Conservation (phyloP, 257 asterid genomes). For the Solanum appendiculatum region DNA sequence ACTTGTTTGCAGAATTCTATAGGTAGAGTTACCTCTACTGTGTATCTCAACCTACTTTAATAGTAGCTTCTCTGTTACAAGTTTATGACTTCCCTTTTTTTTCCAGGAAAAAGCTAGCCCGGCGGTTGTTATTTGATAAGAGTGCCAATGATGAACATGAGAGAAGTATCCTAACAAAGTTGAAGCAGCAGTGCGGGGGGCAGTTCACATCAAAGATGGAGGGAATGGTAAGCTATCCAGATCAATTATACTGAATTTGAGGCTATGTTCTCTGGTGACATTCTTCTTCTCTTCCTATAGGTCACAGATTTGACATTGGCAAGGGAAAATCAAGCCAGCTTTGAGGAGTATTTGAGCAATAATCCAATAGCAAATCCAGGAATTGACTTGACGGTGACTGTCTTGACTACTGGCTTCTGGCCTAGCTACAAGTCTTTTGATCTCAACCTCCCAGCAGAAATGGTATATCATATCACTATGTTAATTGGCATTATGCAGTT, state of each 20-base stretch:
- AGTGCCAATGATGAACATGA: constrained; percentile 99
- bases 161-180: constrained; percentile 86
- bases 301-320: constrained; percentile 96
- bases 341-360: constrained; percentile 76
- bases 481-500: neutral
- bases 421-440: constrained; percentile 97
- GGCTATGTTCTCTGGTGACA: neutral
- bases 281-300: constrained; percentile 26
- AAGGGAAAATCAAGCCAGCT: constrained; percentile 80
- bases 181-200: constrained; percentile 99
- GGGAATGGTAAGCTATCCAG: constrained; percentile 76
- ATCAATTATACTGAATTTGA: neutral
- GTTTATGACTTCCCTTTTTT: neutral
- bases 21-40: constrained; percentile 31
- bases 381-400: constrained; percentile 92
- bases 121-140: constrained; percentile 89
- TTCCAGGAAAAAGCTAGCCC: constrained; percentile 91
- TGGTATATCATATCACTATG: constrained; percentile 37
- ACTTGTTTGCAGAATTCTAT: constrained; percentile 96
- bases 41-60: neutral
- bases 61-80: neutral
- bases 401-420: constrained; percentile 98
- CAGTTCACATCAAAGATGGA: constrained; percentile 99
- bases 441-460: constrained; percentile 92
- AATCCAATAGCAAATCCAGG: constrained; percentile 76